A percentile compares a stretch with the other conserved stretches of the same genome.
Evolutionary conservation across 768 basidiomycete genomes (phyloP).

Genomic region (Lactarius hatsudake): DNA sequence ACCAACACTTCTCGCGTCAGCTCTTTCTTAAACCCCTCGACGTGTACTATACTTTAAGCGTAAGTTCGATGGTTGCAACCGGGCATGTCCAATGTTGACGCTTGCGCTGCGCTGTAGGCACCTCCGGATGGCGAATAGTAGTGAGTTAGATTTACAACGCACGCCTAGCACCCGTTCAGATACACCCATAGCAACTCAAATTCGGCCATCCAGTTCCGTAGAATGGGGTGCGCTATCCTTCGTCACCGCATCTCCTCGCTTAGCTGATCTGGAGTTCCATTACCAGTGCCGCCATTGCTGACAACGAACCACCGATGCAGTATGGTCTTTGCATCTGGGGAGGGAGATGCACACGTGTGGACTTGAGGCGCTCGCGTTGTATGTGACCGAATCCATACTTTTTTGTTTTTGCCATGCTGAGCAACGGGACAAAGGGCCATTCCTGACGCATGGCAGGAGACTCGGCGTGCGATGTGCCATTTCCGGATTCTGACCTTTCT

Average conservation of each 20-base stretch:
- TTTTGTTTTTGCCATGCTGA: not conserved
- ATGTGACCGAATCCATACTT: constrained; percentile 17
- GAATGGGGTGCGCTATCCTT: constrained; percentile 45
- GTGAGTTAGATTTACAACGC: constrained; percentile 35
- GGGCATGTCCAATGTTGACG: not conserved
- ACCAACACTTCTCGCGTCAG: too few relatives aligned
- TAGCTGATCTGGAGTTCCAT: not conserved
- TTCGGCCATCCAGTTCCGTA: constrained; percentile 54
- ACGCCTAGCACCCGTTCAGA: constrained; percentile 3
- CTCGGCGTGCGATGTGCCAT: constrained; percentile 34
- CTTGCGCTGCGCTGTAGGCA: constrained; percentile 27
- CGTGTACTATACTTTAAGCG: too few relatives aligned
- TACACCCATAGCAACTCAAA: constrained; percentile 46
- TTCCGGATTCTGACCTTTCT: not conserved
- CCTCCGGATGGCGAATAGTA: constrained; percentile 47
- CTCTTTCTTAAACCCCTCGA: too few relatives aligned
- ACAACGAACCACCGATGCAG: constrained; percentile 46
- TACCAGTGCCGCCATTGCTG: constrained; percentile 44
- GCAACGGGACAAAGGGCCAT: constrained; percentile 39
- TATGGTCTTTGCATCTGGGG: constrained; percentile 56
- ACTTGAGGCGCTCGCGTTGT: constrained; percentile 56
- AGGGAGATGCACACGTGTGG: constrained; percentile 47
- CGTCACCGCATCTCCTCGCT: not conserved
- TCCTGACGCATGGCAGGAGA: constrained; percentile 55
- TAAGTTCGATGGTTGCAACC: too few relatives aligned